Base-by-base conservation (phyloP, 768 basidiomycete genomes). In the Fomitopsis pulvina region DNA sequence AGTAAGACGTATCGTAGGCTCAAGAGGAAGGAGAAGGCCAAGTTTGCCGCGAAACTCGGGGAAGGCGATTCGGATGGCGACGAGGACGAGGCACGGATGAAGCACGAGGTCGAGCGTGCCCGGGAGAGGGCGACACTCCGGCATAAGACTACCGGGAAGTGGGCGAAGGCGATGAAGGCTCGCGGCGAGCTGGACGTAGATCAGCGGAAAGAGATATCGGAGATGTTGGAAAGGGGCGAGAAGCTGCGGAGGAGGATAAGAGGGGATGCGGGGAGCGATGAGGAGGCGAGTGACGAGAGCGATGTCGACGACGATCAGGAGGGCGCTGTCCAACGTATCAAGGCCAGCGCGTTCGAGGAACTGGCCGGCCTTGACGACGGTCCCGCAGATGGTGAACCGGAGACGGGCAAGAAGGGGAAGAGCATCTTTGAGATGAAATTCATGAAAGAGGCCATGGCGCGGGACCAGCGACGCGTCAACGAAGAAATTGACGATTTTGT, bases 361-460 rank as follows among this genome's bases (percentile, higher is more conserved):
- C 72, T 95, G 21, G 71, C 72, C 20, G 73, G 78, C 20, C 61
- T 63, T 9, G 68, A 72, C 28, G 73, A 63, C 14, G 65, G 64
- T 11, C 63, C 61, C 5, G 55, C 53, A 2, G 60, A 57, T 26
- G 57, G 48, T 6, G 40, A 49, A 12, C 61, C 55, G 12, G 51
- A 55, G 41, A 48, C 5, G 49, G 56, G 24, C 21, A 67, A 69
- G 60, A 78, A 78, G 57, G 67, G 72, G 43, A 87, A 85, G 67
- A 80, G 87, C 52, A 76, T 97, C 9, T 87, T 96, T 63, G 77
- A 81, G 55, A 97, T 98, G 96, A 97, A 96, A 69, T 99, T 98
- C 68, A 99, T 99, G 95, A 85, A 87, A 65, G 86, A 93, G 41
- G 94, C 92, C 0, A 83, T 87, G 71, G 79, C 79, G 4, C 74